phyloP scores from a whole-genome alignment of 495 filamentous ascomycete genomes.

The Aspergillus indologenus region DNA sequence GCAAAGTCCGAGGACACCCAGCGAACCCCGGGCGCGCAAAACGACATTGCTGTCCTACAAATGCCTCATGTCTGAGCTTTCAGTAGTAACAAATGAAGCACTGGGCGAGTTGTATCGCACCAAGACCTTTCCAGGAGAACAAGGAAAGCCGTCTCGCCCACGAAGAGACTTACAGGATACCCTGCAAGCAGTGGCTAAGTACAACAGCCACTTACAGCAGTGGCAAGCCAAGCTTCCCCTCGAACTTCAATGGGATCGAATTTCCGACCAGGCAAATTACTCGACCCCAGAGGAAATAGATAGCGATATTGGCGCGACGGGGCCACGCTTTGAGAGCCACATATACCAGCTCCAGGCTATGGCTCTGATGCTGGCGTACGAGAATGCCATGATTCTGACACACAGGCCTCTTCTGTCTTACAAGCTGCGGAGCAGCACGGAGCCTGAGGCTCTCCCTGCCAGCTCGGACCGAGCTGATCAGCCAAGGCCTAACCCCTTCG shows the following conservation, averaged over 20 bases:
- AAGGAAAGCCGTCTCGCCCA: background rate
- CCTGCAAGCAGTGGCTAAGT: constrained; percentile 11
- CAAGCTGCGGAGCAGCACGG: constrained; percentile 1
- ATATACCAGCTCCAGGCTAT: constrained; percentile 32
- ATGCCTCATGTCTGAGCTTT: constrained; percentile 32
- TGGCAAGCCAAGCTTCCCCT: constrained; percentile 24
- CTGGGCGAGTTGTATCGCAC: constrained; percentile 28
- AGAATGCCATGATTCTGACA: constrained; percentile 27
- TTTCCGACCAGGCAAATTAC: constrained; percentile 3
- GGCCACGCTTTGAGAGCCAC: constrained; percentile 26
- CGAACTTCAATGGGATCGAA: constrained; percentile 9
- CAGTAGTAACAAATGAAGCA: constrained; percentile 21
- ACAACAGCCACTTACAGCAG: constrained; percentile 12
- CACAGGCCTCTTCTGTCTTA: constrained; percentile 27
- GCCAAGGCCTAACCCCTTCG: constrained; percentile 7
- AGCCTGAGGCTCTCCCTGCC: background rate
- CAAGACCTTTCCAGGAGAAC: background rate
- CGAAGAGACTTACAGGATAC: constrained; percentile 6
- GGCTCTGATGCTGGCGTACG: constrained; percentile 24
- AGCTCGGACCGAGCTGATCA: background rate
- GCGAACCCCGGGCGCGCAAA: constrained; percentile 11
- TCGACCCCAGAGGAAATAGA: constrained; percentile 25
- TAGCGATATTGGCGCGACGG: constrained; percentile 26
- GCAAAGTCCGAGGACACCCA: constrained; percentile 14
- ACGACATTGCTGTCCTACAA: constrained; percentile 29